phyloP scores from a whole-genome alignment of 2,329 filamentous ascomycete genomes.

The Magnaporthiopsis rhizophila region DNA sequence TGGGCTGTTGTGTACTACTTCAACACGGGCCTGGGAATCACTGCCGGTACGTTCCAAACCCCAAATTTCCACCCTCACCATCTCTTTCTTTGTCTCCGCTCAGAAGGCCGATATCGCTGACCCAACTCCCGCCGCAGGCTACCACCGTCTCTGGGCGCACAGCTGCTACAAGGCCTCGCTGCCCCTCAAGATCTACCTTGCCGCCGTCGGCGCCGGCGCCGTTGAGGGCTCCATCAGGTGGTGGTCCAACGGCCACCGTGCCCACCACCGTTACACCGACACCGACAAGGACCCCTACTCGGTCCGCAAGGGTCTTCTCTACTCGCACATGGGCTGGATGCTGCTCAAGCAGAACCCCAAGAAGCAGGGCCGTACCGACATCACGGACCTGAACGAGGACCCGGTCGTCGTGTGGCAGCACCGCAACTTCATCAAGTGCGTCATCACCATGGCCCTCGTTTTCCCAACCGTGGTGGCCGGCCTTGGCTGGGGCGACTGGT shows the following conservation, averaged over 20 bases:
- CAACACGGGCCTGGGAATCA: slow-evolving; percentile 74
- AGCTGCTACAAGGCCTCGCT: slow-evolving; percentile 70
- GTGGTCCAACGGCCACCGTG: slow-evolving; percentile 82
- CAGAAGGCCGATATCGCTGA: slow-evolving; percentile 4
- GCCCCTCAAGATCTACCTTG: slow-evolving; percentile 74
- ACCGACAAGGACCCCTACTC: slow-evolving; percentile 90
- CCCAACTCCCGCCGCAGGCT: slow-evolving; percentile 34
- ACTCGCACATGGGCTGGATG: slow-evolving; percentile 87
- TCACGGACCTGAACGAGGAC: slow-evolving; percentile 81
- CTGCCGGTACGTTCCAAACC: slow-evolving; percentile 49
- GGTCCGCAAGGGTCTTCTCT: slow-evolving; percentile 78
- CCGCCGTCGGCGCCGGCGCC: slow-evolving; percentile 71
- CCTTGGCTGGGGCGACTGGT: slow-evolving; percentile 72
- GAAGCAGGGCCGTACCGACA: slow-evolving; percentile 79
- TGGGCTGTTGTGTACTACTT: slow-evolving; percentile 77
- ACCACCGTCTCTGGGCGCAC: slow-evolving; percentile 82
- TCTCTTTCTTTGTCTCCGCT: no score
- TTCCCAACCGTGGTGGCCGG: slow-evolving; percentile 71
- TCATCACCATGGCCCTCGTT: slow-evolving; percentile 67
- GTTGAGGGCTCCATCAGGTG: slow-evolving; percentile 81
- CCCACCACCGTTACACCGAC: slow-evolving; percentile 87
- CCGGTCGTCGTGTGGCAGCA: slow-evolving; percentile 82
- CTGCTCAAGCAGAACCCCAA: slow-evolving; percentile 90
- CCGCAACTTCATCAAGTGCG: slow-evolving; percentile 74
- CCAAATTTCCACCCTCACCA: no score